A percentile compares a stretch with the other conserved stretches of the same genome.
Conservation (phyloP, 1,284 basidiomycete species). For the Chiua sp. region DNA sequence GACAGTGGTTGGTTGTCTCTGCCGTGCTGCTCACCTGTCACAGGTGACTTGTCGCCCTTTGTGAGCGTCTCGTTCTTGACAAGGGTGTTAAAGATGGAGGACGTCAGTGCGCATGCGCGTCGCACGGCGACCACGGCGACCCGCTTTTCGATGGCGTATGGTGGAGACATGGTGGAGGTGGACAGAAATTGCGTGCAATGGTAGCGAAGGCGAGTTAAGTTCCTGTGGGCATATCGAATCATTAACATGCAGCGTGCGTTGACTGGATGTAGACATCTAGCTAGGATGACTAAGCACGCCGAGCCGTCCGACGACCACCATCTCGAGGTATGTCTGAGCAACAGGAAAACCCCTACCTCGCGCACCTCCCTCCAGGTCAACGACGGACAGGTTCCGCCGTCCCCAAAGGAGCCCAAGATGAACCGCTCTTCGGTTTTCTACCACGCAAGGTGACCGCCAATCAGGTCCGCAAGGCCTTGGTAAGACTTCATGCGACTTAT, state of each 20-base stretch:
- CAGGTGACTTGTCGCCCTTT: slow-evolving; percentile 95
- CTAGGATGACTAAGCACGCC: too few relatives aligned
- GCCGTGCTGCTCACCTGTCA: slow-evolving; percentile 70
- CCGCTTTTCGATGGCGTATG: slow-evolving; percentile 59
- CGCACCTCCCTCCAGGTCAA: slow-evolving; percentile 46
- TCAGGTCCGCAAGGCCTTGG: slow-evolving; percentile 78
- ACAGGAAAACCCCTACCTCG: slow-evolving; percentile 63
- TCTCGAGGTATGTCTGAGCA: slow-evolving; percentile 17
- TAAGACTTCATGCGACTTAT: slow-evolving; percentile 38
- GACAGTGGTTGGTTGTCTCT: background rate
- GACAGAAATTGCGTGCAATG: too few relatives aligned
- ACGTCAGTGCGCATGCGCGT: slow-evolving; percentile 85
- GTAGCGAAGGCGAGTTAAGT: too few relatives aligned
- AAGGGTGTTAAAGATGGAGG: slow-evolving; percentile 88
- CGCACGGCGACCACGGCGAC: slow-evolving; percentile 92
- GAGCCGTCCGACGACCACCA: too few relatives aligned
- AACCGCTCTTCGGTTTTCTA: slow-evolving; percentile 80
- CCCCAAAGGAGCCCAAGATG: slow-evolving; percentile 38
- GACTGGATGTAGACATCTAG: too few relatives aligned
- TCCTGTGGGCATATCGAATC: too few relatives aligned
- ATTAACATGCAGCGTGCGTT: too few relatives aligned
- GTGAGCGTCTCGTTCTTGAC: slow-evolving; percentile 88
- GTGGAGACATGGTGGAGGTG: slow-evolving; percentile 21
- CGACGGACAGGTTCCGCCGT: slow-evolving; percentile 29
- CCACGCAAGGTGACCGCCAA: slow-evolving; percentile 77